A percentile compares a stretch with the other conserved stretches of the same genome.
Conservation (phyloP, 129 eudicot species). For the Deinandra increscens region DNA sequence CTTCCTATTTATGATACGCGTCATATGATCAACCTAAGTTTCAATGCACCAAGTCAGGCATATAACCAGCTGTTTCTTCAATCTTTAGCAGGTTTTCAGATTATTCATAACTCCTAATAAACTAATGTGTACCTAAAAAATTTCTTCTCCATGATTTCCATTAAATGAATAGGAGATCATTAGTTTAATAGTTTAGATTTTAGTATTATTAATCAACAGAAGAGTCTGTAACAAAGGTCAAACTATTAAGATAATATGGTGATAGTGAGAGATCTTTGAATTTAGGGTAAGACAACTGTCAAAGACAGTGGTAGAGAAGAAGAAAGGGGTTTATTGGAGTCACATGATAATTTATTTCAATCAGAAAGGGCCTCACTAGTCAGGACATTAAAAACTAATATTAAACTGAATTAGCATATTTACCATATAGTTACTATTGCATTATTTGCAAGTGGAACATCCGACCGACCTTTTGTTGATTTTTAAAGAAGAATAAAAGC, state of each 20-base stretch:
- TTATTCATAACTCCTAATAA: slow-evolving; percentile 8
- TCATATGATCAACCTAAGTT: background rate
- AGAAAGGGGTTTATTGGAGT: slow-evolving; percentile 38
- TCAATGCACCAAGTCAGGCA: background rate
- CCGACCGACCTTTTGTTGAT: slow-evolving; percentile 37
- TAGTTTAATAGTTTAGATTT: slow-evolving; percentile 3
- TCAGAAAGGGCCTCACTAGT: slow-evolving; percentile 22
- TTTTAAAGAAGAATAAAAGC: slow-evolving; percentile 31
- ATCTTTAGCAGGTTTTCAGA: background rate
- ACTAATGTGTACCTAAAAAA: background rate
- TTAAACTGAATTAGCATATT: slow-evolving; percentile 8
- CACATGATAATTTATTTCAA: slow-evolving; percentile 37
- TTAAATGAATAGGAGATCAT: slow-evolving; percentile 8
- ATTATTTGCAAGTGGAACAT: slow-evolving; percentile 40
- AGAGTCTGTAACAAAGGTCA: slow-evolving; percentile 38
- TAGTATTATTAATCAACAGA: slow-evolving; percentile 24
- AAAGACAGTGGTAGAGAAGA: slow-evolving; percentile 24
- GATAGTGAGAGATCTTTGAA: slow-evolving; percentile 22
- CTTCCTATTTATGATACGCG: background rate
- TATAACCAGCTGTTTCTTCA: background rate
- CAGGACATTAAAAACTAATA: slow-evolving; percentile 27
- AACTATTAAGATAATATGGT: slow-evolving; percentile 27
- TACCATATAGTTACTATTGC: slow-evolving; percentile 19
- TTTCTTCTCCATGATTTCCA: slow-evolving; percentile 5
- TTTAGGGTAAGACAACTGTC: slow-evolving; percentile 37